A percentile compares a stretch with the other conserved stretches of the same genome.
These are phyloP conservation scores for Podaxis pistillaris DNA, from an alignment of 768 basidiomycete species.

Conservation along the genomic window DNA sequence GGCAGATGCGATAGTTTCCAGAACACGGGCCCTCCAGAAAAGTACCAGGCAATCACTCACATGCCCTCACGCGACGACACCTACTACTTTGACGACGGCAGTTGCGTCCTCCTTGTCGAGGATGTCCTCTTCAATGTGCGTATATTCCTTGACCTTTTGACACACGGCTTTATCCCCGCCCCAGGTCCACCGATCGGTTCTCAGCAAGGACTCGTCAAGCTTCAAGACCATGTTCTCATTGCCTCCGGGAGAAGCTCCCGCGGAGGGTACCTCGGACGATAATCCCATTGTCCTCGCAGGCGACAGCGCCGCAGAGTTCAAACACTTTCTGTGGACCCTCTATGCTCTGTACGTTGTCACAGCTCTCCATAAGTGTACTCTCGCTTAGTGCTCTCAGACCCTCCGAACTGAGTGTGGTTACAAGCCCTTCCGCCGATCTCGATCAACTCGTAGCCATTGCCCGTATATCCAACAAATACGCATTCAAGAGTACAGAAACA, in stretches of 20 bases:
- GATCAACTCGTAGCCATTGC: constrained; percentile 50
- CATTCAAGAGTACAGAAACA: constrained; percentile 69
- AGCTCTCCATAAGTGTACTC: constrained; percentile 4
- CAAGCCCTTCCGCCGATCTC: constrained; percentile 49
- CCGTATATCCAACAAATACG: constrained; percentile 68
- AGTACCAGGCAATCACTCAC: constrained; percentile 1
- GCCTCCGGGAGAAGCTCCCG: constrained; percentile 49
- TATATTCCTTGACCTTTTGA: constrained; percentile 10
- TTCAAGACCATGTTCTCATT: constrained; percentile 68
- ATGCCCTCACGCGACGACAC: constrained; percentile 39
- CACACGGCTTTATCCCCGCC: neutral
- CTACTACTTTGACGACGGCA: constrained; percentile 69
- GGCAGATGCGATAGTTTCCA: constrained; percentile 6
- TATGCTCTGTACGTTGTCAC: constrained; percentile 68
- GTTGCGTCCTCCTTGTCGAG: constrained; percentile 61
- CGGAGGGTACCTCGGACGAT: constrained; percentile 63
- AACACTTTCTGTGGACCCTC: constrained; percentile 73
- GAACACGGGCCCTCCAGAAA: constrained; percentile 8
- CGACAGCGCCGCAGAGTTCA: constrained; percentile 64
- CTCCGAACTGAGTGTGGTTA: constrained; percentile 52
- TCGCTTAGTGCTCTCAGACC: constrained; percentile 46
- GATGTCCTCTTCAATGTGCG: constrained; percentile 69
- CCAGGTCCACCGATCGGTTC: constrained; percentile 25
- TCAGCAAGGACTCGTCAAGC: constrained; percentile 62
- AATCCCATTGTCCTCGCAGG: constrained; percentile 64